These are phyloP conservation scores for Moricandia moricandioides DNA, from an alignment of 345 rosid genomes.

Conservation along the genomic window DNA sequence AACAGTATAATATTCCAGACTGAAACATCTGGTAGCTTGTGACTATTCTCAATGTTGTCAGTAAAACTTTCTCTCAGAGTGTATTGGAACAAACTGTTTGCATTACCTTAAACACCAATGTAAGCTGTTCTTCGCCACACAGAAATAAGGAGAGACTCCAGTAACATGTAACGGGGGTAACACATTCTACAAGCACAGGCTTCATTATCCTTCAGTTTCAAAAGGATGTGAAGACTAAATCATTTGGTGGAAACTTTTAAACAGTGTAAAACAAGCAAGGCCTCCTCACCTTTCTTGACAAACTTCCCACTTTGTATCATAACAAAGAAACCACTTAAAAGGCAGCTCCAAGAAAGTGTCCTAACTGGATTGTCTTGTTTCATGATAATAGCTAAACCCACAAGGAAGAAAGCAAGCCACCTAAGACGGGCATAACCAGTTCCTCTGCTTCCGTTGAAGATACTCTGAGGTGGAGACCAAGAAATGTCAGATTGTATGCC, in stretches of 20 bases:
- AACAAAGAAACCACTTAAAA: slow-evolving; percentile 48
- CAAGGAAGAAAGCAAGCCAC: slow-evolving; percentile 35
- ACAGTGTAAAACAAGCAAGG: not conserved
- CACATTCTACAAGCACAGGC: slow-evolving; percentile 76
- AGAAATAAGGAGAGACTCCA: slow-evolving; percentile 76
- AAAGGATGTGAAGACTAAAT: not conserved
- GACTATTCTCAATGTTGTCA: not conserved
- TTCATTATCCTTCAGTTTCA: slow-evolving; percentile 51
- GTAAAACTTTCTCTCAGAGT: not conserved
- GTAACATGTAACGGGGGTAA: slow-evolving; percentile 77
- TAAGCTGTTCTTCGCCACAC: slow-evolving; percentile 61
- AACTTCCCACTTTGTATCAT: slow-evolving; percentile 44
- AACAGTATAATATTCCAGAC: not conserved
- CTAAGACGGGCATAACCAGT: slow-evolving; percentile 33
- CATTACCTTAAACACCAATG: slow-evolving; percentile 71
- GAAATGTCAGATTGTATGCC: slow-evolving; percentile 20
- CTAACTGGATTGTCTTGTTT: slow-evolving; percentile 51
- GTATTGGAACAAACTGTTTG: slow-evolving; percentile 6
- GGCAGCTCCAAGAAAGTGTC: slow-evolving; percentile 45
- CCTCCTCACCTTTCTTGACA: slow-evolving; percentile 62
- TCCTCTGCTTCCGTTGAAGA: slow-evolving; percentile 38
- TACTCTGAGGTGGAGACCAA: too few relatives aligned
- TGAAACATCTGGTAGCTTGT: not conserved
- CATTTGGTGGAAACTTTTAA: not conserved
- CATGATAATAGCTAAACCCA: slow-evolving; percentile 37